A percentile compares a stretch with the other conserved stretches of the same genome.
Evolutionary conservation across 2,329 filamentous ascomycete genomes (phyloP).

Genomic region (Aschersonia sp.): DNA sequence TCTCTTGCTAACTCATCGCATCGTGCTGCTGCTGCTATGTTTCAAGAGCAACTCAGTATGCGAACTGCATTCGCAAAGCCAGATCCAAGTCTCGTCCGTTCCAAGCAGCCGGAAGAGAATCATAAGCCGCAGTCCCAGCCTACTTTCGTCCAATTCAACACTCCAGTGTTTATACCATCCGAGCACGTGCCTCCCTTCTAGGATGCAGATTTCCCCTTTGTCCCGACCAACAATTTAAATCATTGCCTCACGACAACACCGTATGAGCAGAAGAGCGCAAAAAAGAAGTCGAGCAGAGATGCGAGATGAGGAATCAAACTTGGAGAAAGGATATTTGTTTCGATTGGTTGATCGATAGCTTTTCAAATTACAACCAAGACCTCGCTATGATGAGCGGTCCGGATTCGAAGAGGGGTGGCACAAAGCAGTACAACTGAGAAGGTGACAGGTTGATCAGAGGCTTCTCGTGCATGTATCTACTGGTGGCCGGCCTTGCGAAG

Average conservation of each 20-base stretch:
- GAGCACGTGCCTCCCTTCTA: neutral
- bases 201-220: neutral
- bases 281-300: slow-evolving; percentile 13
- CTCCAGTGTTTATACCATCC: no score
- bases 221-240: neutral
- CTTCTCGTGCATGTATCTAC: slow-evolving; percentile 32
- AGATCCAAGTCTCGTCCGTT: no score
- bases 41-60: no score
- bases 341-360: slow-evolving; percentile 40
- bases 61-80: no score
- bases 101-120: no score
- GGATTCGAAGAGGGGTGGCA: neutral
- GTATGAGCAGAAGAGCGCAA: slow-evolving; percentile 6
- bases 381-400: slow-evolving; percentile 23
- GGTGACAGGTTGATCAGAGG: slow-evolving; percentile 15
- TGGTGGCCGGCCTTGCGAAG: slow-evolving; percentile 61
- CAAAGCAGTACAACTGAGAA: slow-evolving; percentile 17
- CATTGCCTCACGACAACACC: slow-evolving; percentile 14
- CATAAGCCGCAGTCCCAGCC: no score
- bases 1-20: no score
- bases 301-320: slow-evolving; percentile 24
- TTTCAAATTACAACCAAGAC: slow-evolving; percentile 45
- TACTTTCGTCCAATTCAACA: no score
- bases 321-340: slow-evolving; percentile 22
- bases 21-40: no score